Evolutionary conservation across 345 rosid species (phyloP).

Genomic region (rapeseed (Brassica napus)): DNA sequence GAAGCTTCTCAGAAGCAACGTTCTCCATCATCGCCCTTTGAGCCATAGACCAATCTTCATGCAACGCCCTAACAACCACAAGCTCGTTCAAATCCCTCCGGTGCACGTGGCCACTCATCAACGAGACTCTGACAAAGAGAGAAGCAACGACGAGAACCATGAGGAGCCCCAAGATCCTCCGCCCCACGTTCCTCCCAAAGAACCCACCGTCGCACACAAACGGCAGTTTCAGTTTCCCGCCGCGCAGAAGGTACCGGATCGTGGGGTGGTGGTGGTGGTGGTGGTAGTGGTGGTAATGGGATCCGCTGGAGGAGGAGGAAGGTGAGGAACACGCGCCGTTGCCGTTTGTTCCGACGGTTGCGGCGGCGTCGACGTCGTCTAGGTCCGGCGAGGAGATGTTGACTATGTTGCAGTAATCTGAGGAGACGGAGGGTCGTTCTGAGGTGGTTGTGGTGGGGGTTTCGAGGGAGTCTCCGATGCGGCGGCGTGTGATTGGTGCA

Average conservation of each 20-base stretch:
- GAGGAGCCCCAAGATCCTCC: conserved; percentile 52
- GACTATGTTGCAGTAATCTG: conserved; percentile 34
- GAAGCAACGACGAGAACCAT: conserved; percentile 62
- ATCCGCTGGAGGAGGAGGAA: conserved; percentile 31
- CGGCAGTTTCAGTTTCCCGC: conserved; percentile 36
- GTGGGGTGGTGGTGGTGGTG: conserved; percentile 28
- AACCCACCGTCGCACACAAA: conserved; percentile 43
- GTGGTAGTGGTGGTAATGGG: conserved; percentile 46
- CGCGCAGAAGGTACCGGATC: conserved; percentile 47
- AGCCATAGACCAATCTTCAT: conserved; percentile 63
- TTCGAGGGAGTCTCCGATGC: conserved; percentile 52
- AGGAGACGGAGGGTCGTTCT: conserved; percentile 41
- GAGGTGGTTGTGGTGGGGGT: conserved; percentile 21
- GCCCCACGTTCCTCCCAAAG: conserved; percentile 51
- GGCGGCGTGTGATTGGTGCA: conserved; percentile 70
- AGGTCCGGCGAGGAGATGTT: conserved; percentile 32
- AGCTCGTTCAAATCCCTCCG: conserved; percentile 43
- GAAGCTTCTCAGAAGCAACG: conserved; percentile 46
- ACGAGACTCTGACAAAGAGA: conserved; percentile 54
- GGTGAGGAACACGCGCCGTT: conserved; percentile 39
- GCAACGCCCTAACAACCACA: conserved; percentile 49
- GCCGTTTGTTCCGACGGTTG: conserved; percentile 11
- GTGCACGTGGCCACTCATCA: conserved; percentile 43
- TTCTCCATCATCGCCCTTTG: conserved; percentile 60
- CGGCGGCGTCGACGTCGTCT: conserved; percentile 25